These are phyloP conservation scores for Colletotrichum sp. DNA, from an alignment of 2,329 filamentous ascomycete species.

Conservation along the genomic window DNA sequence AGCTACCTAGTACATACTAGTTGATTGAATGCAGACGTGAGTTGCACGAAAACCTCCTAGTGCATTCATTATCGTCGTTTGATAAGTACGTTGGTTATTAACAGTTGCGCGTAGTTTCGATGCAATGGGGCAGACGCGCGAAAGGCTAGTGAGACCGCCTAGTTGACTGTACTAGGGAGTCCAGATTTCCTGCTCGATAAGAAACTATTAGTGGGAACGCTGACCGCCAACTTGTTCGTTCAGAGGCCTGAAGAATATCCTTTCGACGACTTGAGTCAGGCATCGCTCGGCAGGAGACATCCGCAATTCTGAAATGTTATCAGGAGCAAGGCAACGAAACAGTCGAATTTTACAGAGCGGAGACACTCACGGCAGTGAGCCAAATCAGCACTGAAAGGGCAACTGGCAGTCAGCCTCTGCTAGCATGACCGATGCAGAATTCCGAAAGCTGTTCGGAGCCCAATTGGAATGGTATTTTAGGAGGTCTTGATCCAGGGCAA, in stretches of 20 bases:
- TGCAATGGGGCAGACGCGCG: background rate
- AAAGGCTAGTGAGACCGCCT: rapidly evolving
- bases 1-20: background rate
- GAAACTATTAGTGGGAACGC: background rate
- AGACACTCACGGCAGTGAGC: rapidly evolving
- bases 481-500: background rate
- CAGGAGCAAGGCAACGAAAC: background rate
- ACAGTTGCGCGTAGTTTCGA: background rate
- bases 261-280: background rate
- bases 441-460: rapidly evolving
- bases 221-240: background rate
- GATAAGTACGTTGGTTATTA: rapidly evolving
- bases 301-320: background rate
- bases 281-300: background rate
- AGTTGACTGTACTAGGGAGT: background rate
- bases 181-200: background rate
- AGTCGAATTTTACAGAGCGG: background rate
- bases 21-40: background rate
- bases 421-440: background rate
- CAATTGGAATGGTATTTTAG: background rate
- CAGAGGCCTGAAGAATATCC: rapidly evolving
- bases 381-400: background rate
- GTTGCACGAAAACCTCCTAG: rapidly evolving
- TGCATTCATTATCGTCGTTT: rapidly evolving
- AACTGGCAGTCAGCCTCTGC: rapidly evolving